phyloP scores from a whole-genome alignment of 768 basidiomycete species.

The Amanita pallidorosea region DNA sequence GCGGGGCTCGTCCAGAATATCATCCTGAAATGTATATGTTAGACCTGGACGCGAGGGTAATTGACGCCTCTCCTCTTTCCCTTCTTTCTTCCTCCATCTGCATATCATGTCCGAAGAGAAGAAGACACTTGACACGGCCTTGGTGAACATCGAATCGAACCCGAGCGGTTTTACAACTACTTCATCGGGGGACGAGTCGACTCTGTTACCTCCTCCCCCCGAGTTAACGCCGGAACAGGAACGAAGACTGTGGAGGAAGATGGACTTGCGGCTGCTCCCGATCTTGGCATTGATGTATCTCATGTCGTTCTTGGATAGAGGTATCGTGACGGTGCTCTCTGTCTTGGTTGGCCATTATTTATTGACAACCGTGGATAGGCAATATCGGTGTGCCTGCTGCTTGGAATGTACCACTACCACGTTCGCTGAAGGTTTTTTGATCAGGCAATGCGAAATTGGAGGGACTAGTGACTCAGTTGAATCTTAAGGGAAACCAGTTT shows the following conservation, averaged over 20 bases:
- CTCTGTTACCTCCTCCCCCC: constrained; percentile 34
- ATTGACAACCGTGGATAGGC: constrained; percentile 19
- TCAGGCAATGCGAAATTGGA: constrained; percentile 58
- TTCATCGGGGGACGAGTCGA: too few species aligned
- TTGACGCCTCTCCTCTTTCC: too few species aligned
- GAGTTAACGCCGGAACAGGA: constrained; percentile 37
- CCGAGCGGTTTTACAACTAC: too few species aligned
- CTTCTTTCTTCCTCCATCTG: too few species aligned
- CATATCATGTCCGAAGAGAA: too few species aligned
- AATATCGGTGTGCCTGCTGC: constrained; percentile 37
- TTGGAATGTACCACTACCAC: too few species aligned
- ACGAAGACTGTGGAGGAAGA: constrained; percentile 43
- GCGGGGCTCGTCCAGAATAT: too few species aligned
- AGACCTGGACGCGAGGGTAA: too few species aligned
- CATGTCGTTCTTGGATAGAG: constrained; percentile 54
- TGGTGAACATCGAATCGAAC: too few species aligned
- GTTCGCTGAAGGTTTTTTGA: too few species aligned
- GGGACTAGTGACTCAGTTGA: constrained; percentile 45
- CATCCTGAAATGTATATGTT: too few species aligned
- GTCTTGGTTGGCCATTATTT: background rate
- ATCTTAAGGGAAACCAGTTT: constrained; percentile 48
- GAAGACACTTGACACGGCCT: too few species aligned
- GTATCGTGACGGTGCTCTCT: constrained; percentile 13
- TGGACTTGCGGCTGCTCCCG: constrained; percentile 47
- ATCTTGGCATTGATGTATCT: constrained; percentile 54